Evolutionary conservation across 2,329 filamentous ascomycete species (phyloP).

Genomic region (Stemphylium lycopersici): DNA sequence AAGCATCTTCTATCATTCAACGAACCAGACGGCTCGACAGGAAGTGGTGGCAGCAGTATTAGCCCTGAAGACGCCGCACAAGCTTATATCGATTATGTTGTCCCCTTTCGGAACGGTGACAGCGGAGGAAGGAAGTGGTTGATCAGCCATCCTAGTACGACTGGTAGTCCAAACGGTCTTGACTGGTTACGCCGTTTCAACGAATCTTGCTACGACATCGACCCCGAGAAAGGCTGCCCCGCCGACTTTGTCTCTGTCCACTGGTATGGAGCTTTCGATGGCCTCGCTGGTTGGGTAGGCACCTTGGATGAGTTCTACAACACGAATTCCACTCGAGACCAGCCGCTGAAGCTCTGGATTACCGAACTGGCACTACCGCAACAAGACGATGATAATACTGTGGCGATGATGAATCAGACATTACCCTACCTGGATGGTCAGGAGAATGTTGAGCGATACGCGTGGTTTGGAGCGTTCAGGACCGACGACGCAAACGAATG

Average conservation of each 20-base stretch:
- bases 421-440: conserved; percentile 71
- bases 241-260: conserved; percentile 60
- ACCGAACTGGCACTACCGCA: conserved; percentile 74
- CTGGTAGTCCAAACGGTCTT: conserved; percentile 66
- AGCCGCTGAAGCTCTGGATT: conserved; percentile 66
- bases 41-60: conserved; percentile 69
- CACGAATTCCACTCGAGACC: conserved; percentile 56
- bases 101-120: conserved; percentile 67
- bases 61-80: conserved; percentile 67
- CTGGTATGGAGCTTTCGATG: conserved; percentile 70
- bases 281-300: conserved; percentile 69
- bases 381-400: conserved; percentile 62
- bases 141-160: conserved; percentile 72
- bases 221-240: conserved; percentile 51
- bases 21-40: conserved; percentile 70
- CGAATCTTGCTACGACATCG: conserved; percentile 57
- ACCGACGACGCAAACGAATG: conserved; percentile 43
- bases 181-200: conserved; percentile 74
- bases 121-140: conserved; percentile 58
- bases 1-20: conserved; percentile 78
- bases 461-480: conserved; percentile 47
- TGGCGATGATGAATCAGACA: conserved; percentile 73
- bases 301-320: conserved; percentile 61
- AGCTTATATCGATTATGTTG: conserved; percentile 74
- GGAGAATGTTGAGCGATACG: conserved; percentile 51